Evolutionary conservation across 768 basidiomycete genomes (phyloP).

Genomic region (Phylloporus rhodoxanthus): DNA sequence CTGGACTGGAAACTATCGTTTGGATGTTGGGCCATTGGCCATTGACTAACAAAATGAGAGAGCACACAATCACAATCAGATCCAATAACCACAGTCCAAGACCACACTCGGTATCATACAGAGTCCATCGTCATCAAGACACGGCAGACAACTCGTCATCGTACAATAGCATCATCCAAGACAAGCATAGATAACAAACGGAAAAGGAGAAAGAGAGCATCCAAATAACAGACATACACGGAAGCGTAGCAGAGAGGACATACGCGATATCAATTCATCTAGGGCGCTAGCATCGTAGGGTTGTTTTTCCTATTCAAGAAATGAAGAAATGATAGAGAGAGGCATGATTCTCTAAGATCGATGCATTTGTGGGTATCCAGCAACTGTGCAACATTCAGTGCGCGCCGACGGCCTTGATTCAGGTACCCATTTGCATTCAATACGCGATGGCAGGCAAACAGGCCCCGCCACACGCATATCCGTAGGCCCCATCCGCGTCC

Average conservation of each 20-base stretch:
- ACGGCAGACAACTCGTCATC: neutral
- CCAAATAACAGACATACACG: neutral
- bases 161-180: neutral
- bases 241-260: neutral
- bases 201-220: neutral
- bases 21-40: no score
- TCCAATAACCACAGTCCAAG: no score
- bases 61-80: no score
- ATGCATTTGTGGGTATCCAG: neutral
- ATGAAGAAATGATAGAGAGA: neutral
- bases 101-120: neutral
- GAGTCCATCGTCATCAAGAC: neutral
- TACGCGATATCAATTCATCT: neutral
- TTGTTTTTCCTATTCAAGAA: neutral
- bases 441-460: neutral
- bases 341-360: neutral
- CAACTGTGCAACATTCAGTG: conserved; percentile 14
- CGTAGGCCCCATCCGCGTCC: conserved; percentile 4
- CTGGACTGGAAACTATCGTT: no score
- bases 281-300: neutral
- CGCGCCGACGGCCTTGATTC: conserved; percentile 15
- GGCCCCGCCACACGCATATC: conserved; percentile 10
- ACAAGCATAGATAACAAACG: neutral
- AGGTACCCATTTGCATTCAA: neutral
- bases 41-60: no score